phyloP scores from a whole-genome alignment of 495 filamentous ascomycete species.

The Hapsidospora chrysogenum region DNA sequence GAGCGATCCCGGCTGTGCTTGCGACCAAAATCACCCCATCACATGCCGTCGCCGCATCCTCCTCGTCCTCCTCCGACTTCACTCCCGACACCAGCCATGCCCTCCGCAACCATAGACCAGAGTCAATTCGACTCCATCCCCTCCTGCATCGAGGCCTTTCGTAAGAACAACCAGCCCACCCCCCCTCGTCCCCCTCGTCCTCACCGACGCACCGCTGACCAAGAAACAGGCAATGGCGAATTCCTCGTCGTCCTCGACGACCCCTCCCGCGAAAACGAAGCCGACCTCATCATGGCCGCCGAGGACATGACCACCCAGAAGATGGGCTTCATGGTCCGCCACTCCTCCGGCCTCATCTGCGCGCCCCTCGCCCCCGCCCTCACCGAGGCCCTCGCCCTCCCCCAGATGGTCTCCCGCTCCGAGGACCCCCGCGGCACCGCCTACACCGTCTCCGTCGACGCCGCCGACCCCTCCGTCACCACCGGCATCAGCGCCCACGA shows the following conservation, averaged over 20 bases:
- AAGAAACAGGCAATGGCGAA: slow-evolving; percentile 53
- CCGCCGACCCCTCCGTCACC: slow-evolving; percentile 49
- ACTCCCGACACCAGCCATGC: no score
- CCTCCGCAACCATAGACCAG: slow-evolving; percentile 20
- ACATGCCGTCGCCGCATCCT: no score
- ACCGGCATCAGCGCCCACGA: slow-evolving; percentile 88
- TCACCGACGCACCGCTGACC: background rate
- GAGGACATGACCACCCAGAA: slow-evolving; percentile 70
- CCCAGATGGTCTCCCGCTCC: slow-evolving; percentile 75
- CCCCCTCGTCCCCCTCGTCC: slow-evolving; percentile 3
- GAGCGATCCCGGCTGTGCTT: no score
- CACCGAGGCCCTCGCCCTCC: slow-evolving; percentile 51
- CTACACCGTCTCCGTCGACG: slow-evolving; percentile 80
- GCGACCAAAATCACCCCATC: no score
- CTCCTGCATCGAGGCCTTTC: slow-evolving; percentile 68
- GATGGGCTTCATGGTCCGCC: slow-evolving; percentile 87
- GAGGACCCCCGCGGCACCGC: slow-evolving; percentile 79
- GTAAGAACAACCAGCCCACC: slow-evolving; percentile 29
- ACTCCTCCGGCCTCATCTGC: slow-evolving; percentile 83
- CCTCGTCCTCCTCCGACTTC: no score
- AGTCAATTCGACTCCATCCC: slow-evolving; percentile 69
- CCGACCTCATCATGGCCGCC: slow-evolving; percentile 91
- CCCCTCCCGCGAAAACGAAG: slow-evolving; percentile 86
- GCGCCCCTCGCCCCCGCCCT: slow-evolving; percentile 57
- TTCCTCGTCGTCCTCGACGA: slow-evolving; percentile 94